Evolutionary conservation across 2,329 filamentous ascomycete species (phyloP), one percentile per base, ranked within the genome.

Genomic region (Zasmidium angulare): DNA sequence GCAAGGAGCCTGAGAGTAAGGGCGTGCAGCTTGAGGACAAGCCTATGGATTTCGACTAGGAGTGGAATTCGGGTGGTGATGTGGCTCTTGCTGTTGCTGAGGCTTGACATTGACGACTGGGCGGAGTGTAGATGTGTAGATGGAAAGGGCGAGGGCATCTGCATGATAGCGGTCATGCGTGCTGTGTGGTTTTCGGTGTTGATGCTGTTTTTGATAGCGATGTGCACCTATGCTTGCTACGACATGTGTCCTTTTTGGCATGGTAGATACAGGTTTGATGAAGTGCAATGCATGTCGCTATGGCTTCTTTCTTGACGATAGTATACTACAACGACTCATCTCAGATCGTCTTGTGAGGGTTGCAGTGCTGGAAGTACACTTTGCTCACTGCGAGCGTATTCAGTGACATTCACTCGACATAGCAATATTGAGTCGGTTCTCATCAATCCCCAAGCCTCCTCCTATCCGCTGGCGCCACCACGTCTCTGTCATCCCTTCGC

Each of bases 21-120:
- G 85, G 87, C 6, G 88, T 91, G 46, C 87, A 86, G 66, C 78
- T 92, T 69, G 85, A 86, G 69, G 89, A 92, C 73, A 87, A 84
- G 75, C 86, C 89, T n/a, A 90, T 91, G 87, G 87, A 91, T 59
- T 73, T 72, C 76, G 87, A 90, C 75, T 90, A 71, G 69, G 68
- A 66, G 60, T 69, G 61, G 67, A 63, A 66, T 64, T 57, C 64
- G 20, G 55, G 53, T 53, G 55, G 36, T 17, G 55, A 48, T 7
- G 14, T 21, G 14, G 12, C 26, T 20, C 11, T 12, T 40, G 52
- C 40, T 17, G 12, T 31, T 21, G 22, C n/a, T 40, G 52, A 4
- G 52, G 9, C 19, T 22, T 48, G 29, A 46, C 17, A 19, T 47
- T 12, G 29, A 40, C n/a, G n/a, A n/a, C n/a, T 46, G 2, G 22